phyloP scores from a whole-genome alignment of 1,284 basidiomycete species.

The Moesziomyces sp. region DNA sequence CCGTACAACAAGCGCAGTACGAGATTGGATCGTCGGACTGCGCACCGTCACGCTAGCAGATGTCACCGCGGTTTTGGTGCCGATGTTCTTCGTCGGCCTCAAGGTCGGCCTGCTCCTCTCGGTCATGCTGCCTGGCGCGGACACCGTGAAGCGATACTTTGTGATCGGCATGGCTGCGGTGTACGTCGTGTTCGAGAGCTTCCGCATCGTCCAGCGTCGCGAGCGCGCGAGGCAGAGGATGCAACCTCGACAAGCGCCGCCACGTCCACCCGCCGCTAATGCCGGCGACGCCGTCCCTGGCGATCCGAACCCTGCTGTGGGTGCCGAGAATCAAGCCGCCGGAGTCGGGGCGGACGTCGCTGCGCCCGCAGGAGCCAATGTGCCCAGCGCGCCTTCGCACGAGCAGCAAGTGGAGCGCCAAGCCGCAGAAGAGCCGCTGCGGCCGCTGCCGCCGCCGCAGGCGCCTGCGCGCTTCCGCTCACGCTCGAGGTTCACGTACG shows the following conservation, averaged over 20 bases:
- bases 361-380: slow-evolving; percentile 16
- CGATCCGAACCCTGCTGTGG: background rate
- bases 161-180: slow-evolving; percentile 34
- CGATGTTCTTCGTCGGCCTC: slow-evolving; percentile 47
- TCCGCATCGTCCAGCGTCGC: slow-evolving; percentile 31
- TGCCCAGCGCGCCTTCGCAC: slow-evolving; percentile 19
- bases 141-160: slow-evolving; percentile 35
- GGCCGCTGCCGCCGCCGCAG: slow-evolving; percentile 31
- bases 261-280: background rate
- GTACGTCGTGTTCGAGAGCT: slow-evolving; percentile 48
- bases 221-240: slow-evolving; percentile 17
- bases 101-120: slow-evolving; percentile 53
- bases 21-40: background rate
- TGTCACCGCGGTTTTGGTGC: slow-evolving; percentile 26
- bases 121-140: slow-evolving; percentile 44
- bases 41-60: slow-evolving; percentile 31
- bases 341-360: background rate
- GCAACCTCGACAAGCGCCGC: slow-evolving; percentile 1
- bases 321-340: background rate
- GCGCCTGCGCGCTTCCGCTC: slow-evolving; percentile 22
- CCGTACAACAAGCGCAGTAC: background rate
- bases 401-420: slow-evolving; percentile 20
- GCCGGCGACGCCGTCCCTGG: background rate
- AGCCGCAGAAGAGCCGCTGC: slow-evolving; percentile 13
- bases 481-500: slow-evolving; percentile 17